Conservation (phyloP, 1,284 basidiomycete genomes). For the Neolentinus lepideus region DNA sequence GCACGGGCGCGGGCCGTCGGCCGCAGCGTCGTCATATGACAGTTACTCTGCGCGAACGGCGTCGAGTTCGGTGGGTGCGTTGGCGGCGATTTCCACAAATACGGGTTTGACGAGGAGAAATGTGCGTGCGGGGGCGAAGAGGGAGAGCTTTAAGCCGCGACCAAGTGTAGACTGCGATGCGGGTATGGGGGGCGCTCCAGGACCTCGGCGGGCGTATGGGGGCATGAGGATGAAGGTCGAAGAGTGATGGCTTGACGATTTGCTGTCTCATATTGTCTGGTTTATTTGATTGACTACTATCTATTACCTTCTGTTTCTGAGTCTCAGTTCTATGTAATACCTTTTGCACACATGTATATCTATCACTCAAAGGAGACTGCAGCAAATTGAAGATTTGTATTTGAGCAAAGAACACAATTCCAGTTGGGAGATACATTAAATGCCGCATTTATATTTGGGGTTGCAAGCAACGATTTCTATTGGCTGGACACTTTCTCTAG, state of each 20-base stretch:
- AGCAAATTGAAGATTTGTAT: neutral
- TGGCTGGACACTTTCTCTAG: neutral
- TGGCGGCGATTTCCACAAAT: slow-evolving; percentile 8
- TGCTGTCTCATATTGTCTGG: no score
- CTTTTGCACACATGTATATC: neutral
- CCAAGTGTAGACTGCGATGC: slow-evolving; percentile 47
- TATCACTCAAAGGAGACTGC: neutral
- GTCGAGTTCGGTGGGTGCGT: slow-evolving; percentile 11
- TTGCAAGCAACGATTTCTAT: neutral
- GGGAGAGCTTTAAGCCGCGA: slow-evolving; percentile 75
- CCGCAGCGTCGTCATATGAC: slow-evolving; percentile 14
- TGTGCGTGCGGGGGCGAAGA: slow-evolving; percentile 16
- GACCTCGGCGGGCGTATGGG: neutral
- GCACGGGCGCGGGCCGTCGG: slow-evolving; percentile 33
- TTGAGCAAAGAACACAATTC: neutral
- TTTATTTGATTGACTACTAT: no score
- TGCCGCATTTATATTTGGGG: neutral
- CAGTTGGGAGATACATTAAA: neutral
- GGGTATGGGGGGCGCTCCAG: neutral
- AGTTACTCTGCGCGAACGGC: slow-evolving; percentile 12
- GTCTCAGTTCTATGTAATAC: neutral
- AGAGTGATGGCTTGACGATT: no score
- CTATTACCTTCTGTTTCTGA: neutral
- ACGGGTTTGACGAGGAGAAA: slow-evolving; percentile 5
- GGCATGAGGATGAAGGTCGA: neutral